Percentiles rank a stretch among this genome's conserved stretches.
These are phyloP conservation scores for Fusarium anthophilum DNA, from an alignment of 2,329 filamentous ascomycete genomes.

Conservation along the genomic window DNA sequence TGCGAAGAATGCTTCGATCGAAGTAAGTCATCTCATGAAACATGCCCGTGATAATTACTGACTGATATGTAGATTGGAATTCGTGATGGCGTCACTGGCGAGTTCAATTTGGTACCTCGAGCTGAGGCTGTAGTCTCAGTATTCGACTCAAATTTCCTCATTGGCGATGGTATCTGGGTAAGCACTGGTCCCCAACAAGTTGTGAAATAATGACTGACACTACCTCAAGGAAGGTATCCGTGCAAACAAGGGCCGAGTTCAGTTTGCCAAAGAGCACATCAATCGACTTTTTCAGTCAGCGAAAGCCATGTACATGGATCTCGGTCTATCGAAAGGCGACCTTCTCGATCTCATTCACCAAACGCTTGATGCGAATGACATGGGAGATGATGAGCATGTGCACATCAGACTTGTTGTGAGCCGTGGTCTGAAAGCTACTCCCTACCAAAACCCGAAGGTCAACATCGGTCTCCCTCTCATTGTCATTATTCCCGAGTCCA, in stretches of 20 bases:
- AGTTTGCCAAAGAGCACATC: background rate
- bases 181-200: too few relatives aligned
- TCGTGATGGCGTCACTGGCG: background rate
- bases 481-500: conserved; percentile 4
- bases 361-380: background rate
- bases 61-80: background rate
- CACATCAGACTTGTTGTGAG: conserved; percentile 6
- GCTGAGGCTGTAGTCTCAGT: background rate
- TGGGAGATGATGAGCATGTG: background rate
- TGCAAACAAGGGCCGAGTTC: conserved; percentile 4
- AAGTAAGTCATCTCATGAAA: accelerated
- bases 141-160: conserved; percentile 1
- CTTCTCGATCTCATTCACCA: background rate
- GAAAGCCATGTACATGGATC: conserved; percentile 9
- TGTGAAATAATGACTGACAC: too few relatives aligned
- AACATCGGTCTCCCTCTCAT: conserved; percentile 2
- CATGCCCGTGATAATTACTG: accelerated
- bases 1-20: background rate
- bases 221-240: conserved; percentile 4
- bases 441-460: background rate
- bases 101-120: background rate
- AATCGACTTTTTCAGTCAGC: conserved; percentile 1
- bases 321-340: background rate
- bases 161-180: conserved; percentile 11
- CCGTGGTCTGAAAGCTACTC: background rate